Percentiles rank a stretch among this genome's conserved stretches.
Conservation (phyloP, 2,329 filamentous ascomycete genomes). For the Trichophyton simii region DNA sequence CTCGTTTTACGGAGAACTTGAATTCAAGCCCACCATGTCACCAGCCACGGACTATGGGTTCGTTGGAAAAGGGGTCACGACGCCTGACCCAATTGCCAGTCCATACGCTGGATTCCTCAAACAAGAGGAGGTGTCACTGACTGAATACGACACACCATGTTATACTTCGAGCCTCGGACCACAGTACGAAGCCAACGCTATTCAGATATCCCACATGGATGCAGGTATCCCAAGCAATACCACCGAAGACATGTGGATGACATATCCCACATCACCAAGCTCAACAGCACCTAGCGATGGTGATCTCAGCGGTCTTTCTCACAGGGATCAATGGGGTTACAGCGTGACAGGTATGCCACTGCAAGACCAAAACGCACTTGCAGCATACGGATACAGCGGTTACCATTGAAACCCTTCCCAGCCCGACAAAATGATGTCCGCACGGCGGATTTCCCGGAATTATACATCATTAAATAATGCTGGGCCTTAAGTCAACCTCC, state of each 20-base stretch:
- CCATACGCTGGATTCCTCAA: neutral
- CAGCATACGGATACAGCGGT: neutral
- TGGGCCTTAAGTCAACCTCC: neutral
- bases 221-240: neutral
- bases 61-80: neutral
- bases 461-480: neutral
- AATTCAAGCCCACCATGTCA: neutral
- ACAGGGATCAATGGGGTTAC: neutral
- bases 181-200: neutral
- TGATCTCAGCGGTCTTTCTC: neutral
- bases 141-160: neutral
- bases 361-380: neutral
- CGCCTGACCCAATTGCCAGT: neutral
- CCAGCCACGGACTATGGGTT: neutral
- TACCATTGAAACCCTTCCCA: neutral
- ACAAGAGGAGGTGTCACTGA: neutral
- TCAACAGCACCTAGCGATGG: neutral
- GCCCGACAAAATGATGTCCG: neutral
- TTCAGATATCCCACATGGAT: neutral
- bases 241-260: neutral
- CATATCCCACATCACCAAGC: constrained; percentile 1
- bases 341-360: neutral
- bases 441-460: neutral
- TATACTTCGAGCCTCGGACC: neutral
- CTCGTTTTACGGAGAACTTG: neutral